Conservation (phyloP, 768 basidiomycete species). For the Pleurotus tuber-regium region DNA sequence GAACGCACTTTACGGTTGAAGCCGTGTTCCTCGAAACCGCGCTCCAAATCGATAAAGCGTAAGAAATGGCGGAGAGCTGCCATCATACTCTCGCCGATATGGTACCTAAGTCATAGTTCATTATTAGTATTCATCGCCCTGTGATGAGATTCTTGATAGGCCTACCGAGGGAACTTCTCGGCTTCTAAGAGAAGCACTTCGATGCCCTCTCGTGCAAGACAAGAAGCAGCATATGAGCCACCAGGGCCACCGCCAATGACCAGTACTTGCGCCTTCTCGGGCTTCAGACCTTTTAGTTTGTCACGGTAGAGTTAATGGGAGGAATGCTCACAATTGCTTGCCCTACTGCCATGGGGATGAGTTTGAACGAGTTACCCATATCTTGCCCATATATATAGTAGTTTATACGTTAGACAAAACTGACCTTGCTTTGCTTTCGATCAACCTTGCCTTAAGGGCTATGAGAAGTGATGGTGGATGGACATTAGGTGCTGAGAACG, state of each 20-base stretch:
- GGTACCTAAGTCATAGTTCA: not conserved
- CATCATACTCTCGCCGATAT: constrained; percentile 16
- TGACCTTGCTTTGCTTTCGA: no score
- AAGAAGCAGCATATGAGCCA: constrained; percentile 25
- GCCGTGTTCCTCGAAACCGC: constrained; percentile 26
- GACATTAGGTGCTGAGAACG: no score
- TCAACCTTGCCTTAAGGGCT: no score
- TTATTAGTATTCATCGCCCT: not conserved
- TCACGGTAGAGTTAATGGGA: no score
- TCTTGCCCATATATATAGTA: no score
- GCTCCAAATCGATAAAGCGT: constrained; percentile 29
- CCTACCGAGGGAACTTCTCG: constrained; percentile 23
- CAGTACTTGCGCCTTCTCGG: no score
- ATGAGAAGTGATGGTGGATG: no score
- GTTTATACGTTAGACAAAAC: no score
- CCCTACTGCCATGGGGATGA: no score
- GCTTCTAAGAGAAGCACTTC: constrained; percentile 25
- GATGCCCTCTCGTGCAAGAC: constrained; percentile 26
- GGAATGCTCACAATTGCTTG: no score
- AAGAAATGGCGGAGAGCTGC: constrained; percentile 31
- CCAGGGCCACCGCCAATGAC: constrained; percentile 38
- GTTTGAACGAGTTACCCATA: no score
- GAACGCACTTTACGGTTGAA: constrained; percentile 27
- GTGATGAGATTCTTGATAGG: not conserved
- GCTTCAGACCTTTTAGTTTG: no score